Conservation (phyloP, 495 filamentous ascomycete genomes). For the Hypoxylon subgilvum region DNA sequence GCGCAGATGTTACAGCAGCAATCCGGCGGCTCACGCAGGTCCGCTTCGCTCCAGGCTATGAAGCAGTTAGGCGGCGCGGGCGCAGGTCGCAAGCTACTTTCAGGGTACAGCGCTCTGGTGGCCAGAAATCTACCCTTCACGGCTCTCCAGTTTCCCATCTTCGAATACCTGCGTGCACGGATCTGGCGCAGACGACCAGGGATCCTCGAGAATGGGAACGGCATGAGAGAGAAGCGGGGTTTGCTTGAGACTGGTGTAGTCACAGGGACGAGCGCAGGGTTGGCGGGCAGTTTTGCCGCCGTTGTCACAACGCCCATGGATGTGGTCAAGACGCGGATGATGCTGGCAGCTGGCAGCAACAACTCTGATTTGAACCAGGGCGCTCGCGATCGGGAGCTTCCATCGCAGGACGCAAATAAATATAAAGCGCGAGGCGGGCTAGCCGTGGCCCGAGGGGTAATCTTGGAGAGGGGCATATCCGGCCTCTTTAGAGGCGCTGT, state of each 20-base stretch:
- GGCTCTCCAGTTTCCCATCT: slow-evolving; percentile 85
- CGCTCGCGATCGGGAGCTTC: slow-evolving; percentile 36
- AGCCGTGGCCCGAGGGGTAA: slow-evolving; percentile 66
- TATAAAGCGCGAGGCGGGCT: slow-evolving; percentile 45
- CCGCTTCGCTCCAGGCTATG: slow-evolving; percentile 54
- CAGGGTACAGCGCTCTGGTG: slow-evolving; percentile 79
- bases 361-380: slow-evolving; percentile 32
- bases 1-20: slow-evolving; percentile 69
- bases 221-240: slow-evolving; percentile 29
- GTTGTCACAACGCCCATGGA: slow-evolving; percentile 80
- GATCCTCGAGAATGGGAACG: slow-evolving; percentile 9
- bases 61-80: slow-evolving; percentile 46
- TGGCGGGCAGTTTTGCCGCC: slow-evolving; percentile 72
- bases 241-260: slow-evolving; percentile 68
- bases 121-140: slow-evolving; percentile 86
- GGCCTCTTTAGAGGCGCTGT: slow-evolving; percentile 80
- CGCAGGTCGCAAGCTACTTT: slow-evolving; percentile 59
- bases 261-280: slow-evolving; percentile 71
- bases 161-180: slow-evolving; percentile 66
- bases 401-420: slow-evolving; percentile 14
- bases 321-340: slow-evolving; percentile 83
- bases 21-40: slow-evolving; percentile 22
- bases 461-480: slow-evolving; percentile 65
- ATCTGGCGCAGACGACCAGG: slow-evolving; percentile 45
- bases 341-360: slow-evolving; percentile 57